phyloP scores from a whole-genome alignment of 768 basidiomycete genomes.

The Fomitopsis serialis region DNA sequence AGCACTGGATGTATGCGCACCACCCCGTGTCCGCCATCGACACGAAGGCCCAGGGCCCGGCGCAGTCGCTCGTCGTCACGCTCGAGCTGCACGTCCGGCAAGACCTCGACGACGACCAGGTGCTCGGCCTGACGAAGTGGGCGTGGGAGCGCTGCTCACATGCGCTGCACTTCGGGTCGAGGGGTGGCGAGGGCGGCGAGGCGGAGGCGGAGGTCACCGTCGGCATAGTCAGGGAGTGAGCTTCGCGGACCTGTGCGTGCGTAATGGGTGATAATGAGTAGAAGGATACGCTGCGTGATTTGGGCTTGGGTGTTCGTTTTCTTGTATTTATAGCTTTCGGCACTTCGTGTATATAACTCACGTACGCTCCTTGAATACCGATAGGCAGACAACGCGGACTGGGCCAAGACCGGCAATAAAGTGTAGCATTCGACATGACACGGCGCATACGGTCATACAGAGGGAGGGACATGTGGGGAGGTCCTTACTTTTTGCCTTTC shows the following conservation, averaged over 20 bases:
- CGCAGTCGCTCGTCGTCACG: slow-evolving; percentile 62
- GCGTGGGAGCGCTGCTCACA: slow-evolving; percentile 62
- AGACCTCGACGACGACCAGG: slow-evolving; percentile 64
- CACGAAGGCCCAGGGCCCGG: slow-evolving; percentile 17
- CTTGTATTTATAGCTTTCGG: slow-evolving; percentile 6
- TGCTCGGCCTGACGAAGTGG: slow-evolving; percentile 70
- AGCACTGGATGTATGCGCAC: slow-evolving; percentile 3
- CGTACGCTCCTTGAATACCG: background rate
- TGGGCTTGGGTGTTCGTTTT: background rate
- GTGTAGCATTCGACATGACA: too few species aligned
- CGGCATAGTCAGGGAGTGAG: slow-evolving; percentile 55
- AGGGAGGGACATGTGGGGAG: background rate
- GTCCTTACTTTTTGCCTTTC: slow-evolving; percentile 16
- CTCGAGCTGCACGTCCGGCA: slow-evolving; percentile 71
- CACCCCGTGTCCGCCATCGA: slow-evolving; percentile 7
- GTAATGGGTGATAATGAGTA: too few species aligned
- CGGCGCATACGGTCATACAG: too few species aligned
- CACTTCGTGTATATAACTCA: background rate
- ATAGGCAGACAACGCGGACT: background rate
- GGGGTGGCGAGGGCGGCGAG: slow-evolving; percentile 23
- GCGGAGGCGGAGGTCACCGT: slow-evolving; percentile 60
- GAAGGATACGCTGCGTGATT: background rate
- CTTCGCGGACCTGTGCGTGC: background rate
- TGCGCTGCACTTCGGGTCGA: slow-evolving; percentile 36
- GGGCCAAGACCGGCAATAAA: too few species aligned